A percentile compares a stretch with the other conserved stretches of the same genome.
phyloP scores from a whole-genome alignment of 345 rosid genomes.

The Melaleuca alternifolia region DNA sequence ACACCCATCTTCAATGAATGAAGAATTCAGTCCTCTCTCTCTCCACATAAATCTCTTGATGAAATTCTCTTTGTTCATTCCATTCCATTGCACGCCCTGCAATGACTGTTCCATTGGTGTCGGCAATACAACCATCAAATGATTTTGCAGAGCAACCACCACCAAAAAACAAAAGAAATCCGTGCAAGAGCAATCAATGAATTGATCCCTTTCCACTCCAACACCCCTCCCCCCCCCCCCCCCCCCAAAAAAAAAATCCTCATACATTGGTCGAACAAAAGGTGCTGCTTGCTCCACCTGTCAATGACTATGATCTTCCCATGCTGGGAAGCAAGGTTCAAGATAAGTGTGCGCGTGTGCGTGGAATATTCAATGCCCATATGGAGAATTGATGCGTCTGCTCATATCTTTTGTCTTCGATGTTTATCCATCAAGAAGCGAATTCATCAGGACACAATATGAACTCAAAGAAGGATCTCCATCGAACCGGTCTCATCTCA shows the following conservation, averaged over 20 bases:
- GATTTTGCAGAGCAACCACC: background rate
- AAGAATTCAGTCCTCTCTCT: background rate
- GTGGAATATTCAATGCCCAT: background rate
- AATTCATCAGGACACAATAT: background rate
- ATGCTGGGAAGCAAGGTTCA: background rate
- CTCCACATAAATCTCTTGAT: background rate
- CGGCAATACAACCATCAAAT: background rate
- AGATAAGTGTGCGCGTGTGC: background rate
- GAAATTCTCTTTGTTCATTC: background rate
- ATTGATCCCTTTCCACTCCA: background rate
- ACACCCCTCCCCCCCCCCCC: no score
- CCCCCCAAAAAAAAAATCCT: background rate
- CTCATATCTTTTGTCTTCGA: background rate
- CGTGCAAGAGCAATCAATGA: background rate
- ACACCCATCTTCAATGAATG: background rate
- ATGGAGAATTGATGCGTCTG: background rate
- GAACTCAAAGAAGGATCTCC: background rate
- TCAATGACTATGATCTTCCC: background rate
- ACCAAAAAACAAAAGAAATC: background rate
- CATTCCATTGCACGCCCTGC: background rate
- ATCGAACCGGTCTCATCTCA: background rate
- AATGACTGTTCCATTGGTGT: background rate
- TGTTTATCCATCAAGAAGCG: background rate
- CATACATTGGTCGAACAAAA: background rate
- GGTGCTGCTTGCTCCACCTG: slow-evolving; percentile 1